Evolutionary conservation across 257 asterid genomes (phyloP).

Genomic region (Solanum dulcamara): DNA sequence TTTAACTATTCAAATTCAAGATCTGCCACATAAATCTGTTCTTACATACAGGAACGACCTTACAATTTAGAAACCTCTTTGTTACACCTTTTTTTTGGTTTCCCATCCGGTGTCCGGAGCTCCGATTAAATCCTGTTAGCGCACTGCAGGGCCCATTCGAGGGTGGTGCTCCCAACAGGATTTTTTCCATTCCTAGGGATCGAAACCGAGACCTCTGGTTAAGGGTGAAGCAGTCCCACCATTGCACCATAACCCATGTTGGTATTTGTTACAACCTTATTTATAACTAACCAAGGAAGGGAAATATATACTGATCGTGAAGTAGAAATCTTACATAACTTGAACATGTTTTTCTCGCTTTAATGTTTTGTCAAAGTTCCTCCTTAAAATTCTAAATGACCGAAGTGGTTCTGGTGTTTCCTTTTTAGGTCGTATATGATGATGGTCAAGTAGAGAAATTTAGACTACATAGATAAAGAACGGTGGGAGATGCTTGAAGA

Average conservation of each 20-base stretch:
- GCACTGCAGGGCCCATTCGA: too few species aligned
- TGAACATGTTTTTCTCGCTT: not conserved
- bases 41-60: not conserved
- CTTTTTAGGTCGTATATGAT: conserved; percentile 31
- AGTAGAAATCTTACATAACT: not conserved
- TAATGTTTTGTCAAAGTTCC: not conserved
- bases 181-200: too few species aligned
- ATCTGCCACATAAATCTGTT: not conserved
- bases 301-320: not conserved
- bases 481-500: conserved; percentile 24
- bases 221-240: too few species aligned
- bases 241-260: too few species aligned
- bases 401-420: not conserved
- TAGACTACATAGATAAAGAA: conserved; percentile 30
- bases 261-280: not conserved
- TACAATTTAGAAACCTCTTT: not conserved
- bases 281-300: not conserved
- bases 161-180: too few species aligned
- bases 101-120: too few species aligned
- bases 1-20: not conserved
- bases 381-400: not conserved
- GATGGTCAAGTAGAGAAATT: conserved; percentile 34
- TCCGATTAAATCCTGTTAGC: too few species aligned
- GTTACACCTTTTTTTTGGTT: too few species aligned
- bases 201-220: too few species aligned